Evolutionary conservation across 371 early-diverging fungal genomes (phyloP).

Genomic region (Sporodiniella umbellata): DNA sequence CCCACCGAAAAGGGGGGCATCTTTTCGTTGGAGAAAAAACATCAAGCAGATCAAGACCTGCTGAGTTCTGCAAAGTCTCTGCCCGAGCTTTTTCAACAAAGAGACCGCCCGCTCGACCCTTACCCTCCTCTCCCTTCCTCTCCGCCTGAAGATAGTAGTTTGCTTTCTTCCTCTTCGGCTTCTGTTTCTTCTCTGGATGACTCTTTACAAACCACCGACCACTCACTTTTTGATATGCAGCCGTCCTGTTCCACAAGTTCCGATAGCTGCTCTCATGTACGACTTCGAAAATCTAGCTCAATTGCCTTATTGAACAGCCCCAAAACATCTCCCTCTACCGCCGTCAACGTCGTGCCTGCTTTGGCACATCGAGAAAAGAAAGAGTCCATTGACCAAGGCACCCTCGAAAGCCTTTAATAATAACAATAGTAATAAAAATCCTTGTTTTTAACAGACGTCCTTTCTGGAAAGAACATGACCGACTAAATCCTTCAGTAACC

Average conservation of each 20-base stretch:
- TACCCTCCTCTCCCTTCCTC: slow-evolving; percentile 7
- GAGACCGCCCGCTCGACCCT: not conserved
- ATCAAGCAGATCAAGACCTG: slow-evolving; percentile 12
- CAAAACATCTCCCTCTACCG: slow-evolving; percentile 23
- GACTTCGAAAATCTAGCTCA: slow-evolving; percentile 19
- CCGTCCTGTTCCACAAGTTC: slow-evolving; percentile 1
- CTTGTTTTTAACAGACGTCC: slow-evolving; percentile 46
- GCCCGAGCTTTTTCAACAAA: slow-evolving; percentile 20
- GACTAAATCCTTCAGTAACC: slow-evolving; percentile 24
- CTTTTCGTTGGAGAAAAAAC: slow-evolving; percentile 23
- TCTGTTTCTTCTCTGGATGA: slow-evolving; percentile 4
- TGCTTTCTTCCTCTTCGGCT: not conserved
- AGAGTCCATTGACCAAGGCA: not conserved
- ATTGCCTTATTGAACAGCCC: slow-evolving; percentile 13
- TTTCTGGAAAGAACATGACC: too few relatives aligned
- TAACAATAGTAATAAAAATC: slow-evolving; percentile 13
- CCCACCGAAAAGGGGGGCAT: slow-evolving; percentile 62
- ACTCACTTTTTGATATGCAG: slow-evolving; percentile 6
- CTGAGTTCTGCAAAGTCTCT: slow-evolving; percentile 23
- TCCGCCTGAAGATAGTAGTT: not conserved
- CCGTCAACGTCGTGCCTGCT: slow-evolving; percentile 23
- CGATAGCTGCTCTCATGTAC: not conserved
- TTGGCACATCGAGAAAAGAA: slow-evolving; percentile 18
- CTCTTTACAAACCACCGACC: slow-evolving; percentile 9
- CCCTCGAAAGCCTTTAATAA: not conserved